These are phyloP conservation scores for Colletotrichum limetticola DNA, from an alignment of 2,329 filamentous ascomycete species.

Conservation along the genomic window DNA sequence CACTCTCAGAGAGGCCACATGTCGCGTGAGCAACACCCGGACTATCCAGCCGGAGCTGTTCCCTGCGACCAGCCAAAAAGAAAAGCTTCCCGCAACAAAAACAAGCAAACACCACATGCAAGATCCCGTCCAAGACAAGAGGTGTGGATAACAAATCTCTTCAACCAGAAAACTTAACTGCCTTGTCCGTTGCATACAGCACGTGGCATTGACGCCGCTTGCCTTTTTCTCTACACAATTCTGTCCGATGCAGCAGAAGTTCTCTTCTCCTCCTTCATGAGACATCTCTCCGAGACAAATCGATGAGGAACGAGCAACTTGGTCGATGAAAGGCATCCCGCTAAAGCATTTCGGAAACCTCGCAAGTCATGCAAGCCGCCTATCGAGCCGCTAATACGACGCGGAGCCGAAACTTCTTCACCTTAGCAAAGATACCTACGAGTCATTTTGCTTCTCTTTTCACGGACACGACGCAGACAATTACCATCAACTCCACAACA, in stretches of 20 bases:
- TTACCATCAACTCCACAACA: neutral
- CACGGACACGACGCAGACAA: neutral
- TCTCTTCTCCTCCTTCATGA: neutral
- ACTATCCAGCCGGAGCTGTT: slow-evolving; percentile 8
- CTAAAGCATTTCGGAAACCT: neutral
- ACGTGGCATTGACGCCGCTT: neutral
- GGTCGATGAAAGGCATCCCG: slow-evolving; percentile 7
- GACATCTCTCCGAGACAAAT: neutral
- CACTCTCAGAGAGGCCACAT: neutral
- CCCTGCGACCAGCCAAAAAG: slow-evolving; percentile 9
- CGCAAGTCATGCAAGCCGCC: slow-evolving; percentile 14
- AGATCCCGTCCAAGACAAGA: slow-evolving; percentile 15
- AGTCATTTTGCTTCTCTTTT: slow-evolving; percentile 10
- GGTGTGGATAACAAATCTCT: neutral
- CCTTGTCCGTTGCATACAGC: neutral
- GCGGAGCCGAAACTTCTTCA: neutral
- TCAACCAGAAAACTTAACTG: neutral
- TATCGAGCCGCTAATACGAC: neutral
- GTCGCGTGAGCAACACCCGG: slow-evolving; percentile 28
- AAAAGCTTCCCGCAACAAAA: slow-evolving; percentile 9
- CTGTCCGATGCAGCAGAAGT: neutral
- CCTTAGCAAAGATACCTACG: neutral
- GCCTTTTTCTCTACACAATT: neutral
- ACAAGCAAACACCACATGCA: slow-evolving; percentile 12
- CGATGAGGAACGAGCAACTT: slow-evolving; percentile 2